Evolutionary conservation across 2,329 filamentous ascomycete genomes (phyloP).

Genomic region (Cercospora nicotianae): DNA sequence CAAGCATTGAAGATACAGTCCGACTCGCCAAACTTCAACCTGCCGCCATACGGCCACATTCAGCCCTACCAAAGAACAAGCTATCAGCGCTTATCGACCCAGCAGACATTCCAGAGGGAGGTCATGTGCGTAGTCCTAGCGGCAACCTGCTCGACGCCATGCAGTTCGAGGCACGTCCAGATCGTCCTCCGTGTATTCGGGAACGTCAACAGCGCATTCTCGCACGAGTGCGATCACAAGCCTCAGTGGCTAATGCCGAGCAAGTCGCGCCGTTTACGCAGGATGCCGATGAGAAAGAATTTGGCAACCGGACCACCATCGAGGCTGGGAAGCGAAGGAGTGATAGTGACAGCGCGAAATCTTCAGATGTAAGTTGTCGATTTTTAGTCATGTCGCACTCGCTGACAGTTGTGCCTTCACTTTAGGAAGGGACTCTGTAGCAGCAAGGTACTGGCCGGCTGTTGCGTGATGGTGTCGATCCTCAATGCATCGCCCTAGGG

Average conservation of each 20-base stretch:
- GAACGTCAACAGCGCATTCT: slow-evolving; percentile 41
- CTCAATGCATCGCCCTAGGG: neutral
- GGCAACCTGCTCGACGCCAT: slow-evolving; percentile 34
- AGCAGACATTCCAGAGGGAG: slow-evolving; percentile 24
- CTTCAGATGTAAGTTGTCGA: neutral
- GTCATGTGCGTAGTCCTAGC: slow-evolving; percentile 35
- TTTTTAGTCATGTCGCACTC: neutral
- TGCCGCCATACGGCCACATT: slow-evolving; percentile 16
- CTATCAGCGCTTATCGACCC: slow-evolving; percentile 37
- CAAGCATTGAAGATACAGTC: neutral
- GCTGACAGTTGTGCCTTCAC: neutral
- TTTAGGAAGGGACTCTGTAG: neutral
- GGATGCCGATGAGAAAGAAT: neutral
- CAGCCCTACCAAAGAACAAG: slow-evolving; percentile 22
- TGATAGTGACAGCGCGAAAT: neutral
- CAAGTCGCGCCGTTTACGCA: neutral
- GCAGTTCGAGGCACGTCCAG: slow-evolving; percentile 30
- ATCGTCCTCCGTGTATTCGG: slow-evolving; percentile 38
- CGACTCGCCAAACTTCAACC: neutral
- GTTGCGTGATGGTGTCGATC: neutral
- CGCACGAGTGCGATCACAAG: slow-evolving; percentile 15
- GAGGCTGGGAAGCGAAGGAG: neutral
- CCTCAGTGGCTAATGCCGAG: neutral
- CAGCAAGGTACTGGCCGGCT: neutral
- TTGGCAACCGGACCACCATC: neutral